A percentile compares a stretch with the other conserved stretches of the same genome.
Evolutionary conservation across 2,329 filamentous ascomycete species (phyloP).

Genomic region (Dendrostoma leiphaemia): DNA sequence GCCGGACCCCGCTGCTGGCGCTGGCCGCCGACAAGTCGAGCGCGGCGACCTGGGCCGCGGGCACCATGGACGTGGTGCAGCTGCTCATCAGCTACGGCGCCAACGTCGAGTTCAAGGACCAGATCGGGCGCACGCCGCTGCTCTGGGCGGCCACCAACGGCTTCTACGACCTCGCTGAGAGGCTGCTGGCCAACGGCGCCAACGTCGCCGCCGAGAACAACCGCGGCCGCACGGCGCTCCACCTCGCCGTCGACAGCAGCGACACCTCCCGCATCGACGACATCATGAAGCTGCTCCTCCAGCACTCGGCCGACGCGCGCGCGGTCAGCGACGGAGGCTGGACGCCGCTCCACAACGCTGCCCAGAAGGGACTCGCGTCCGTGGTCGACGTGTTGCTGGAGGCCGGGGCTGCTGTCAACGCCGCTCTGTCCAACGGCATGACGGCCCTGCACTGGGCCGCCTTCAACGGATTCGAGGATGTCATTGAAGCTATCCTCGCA

Average conservation of each 20-base stretch:
- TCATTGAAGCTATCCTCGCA: conserved; percentile 41
- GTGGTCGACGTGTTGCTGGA: conserved; percentile 37
- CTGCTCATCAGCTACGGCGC: conserved; percentile 35
- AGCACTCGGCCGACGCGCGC: conserved; percentile 29
- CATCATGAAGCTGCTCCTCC: conserved; percentile 36
- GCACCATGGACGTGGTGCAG: conserved; percentile 34
- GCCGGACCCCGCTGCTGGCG: conserved; percentile 35
- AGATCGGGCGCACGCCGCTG: conserved; percentile 51
- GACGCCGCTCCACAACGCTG: conserved; percentile 41
- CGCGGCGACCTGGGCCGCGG: conserved; percentile 32
- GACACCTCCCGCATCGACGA: conserved; percentile 24
- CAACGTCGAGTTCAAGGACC: conserved; percentile 38
- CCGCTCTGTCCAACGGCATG: conserved; percentile 48
- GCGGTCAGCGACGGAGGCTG: conserved; percentile 37
- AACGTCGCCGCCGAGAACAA: conserved; percentile 42
- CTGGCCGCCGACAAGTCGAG: conserved; percentile 34
- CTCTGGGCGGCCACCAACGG: conserved; percentile 59
- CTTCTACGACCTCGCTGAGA: conserved; percentile 41
- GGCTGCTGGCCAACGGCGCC: conserved; percentile 32
- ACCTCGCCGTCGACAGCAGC: conserved; percentile 46
- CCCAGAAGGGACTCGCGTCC: conserved; percentile 32
- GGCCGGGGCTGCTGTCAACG: conserved; percentile 43
- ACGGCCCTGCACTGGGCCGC: conserved; percentile 53
- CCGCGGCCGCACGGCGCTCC: conserved; percentile 44
- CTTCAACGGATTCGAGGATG: conserved; percentile 43